These are phyloP conservation scores for Acrasis kona DNA, from an alignment of 78 protist genomes.

Conservation along the genomic window DNA sequence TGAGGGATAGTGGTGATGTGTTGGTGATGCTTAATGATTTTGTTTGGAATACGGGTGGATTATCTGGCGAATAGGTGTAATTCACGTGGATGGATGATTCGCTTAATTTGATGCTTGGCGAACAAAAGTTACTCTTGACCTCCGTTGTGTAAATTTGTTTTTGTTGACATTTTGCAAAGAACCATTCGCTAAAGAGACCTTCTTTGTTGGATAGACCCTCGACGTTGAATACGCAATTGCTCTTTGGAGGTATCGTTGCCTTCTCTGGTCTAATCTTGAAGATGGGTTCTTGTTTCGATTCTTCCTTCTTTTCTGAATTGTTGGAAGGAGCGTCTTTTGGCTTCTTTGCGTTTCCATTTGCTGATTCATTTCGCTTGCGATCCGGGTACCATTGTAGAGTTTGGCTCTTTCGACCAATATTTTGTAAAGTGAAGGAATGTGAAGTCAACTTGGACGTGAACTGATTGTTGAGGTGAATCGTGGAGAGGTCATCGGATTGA, in stretches of 20 bases:
- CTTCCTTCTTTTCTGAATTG: conserved; percentile 8
- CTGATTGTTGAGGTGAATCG: background rate
- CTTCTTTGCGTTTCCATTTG: no score
- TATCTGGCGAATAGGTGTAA: background rate
- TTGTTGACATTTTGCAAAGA: conserved; percentile 1
- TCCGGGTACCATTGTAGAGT: no score
- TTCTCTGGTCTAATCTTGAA: conserved; percentile 22
- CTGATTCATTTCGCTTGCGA: no score
- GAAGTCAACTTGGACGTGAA: no score
- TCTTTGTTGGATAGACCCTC: background rate
- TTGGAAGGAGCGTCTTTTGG: no score
- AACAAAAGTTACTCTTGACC: conserved; percentile 11
- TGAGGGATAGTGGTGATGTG: background rate
- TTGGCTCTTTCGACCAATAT: no score
- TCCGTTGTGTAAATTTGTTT: background rate
- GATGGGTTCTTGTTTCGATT: background rate
- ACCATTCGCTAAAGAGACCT: conserved; percentile 6
- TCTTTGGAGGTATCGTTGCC: conserved; percentile 13
- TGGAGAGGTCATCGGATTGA: conserved; percentile 32
- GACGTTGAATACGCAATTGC: background rate
- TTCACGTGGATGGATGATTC: background rate
- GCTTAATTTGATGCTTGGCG: conserved; percentile 21
- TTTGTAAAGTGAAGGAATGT: no score
- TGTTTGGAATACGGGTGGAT: background rate
- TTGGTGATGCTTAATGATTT: no score